Base-by-base conservation (phyloP, 805 yeast species). In the Pichia nakasei region DNA sequence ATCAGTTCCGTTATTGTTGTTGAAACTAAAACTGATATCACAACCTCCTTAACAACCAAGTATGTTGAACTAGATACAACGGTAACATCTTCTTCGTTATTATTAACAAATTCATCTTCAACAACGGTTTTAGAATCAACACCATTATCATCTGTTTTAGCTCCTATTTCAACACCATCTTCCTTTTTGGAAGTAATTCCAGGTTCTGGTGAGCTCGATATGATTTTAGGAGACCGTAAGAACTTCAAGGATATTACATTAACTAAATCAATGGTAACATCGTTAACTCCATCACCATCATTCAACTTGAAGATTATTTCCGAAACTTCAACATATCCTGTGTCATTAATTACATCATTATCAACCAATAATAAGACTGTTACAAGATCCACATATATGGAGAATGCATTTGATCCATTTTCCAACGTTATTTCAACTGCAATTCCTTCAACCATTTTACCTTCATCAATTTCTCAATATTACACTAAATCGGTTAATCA, bases 191-290 rank as follows among this genome's bases (percentile, higher is more conserved):
- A 29, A 29, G 32, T 29, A 13, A 8, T 29, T 9, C 32, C 32
- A 3, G 32, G 32, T 3, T 4, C 32, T 9, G 33, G 29, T 24
- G 37, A 31, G 11, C 32, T 42, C 7, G 37, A 37, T 22, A 37
- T 42, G 22, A 31, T 32, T 24, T 33, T 32, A 33, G 41, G 37
- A n/a, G 37, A 37, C n/a, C 34, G 34, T 22, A n/a, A 24, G 15
- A 32, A 42, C 13, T 29, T 15, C n/a, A 9, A 17, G 31, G 27
- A 36, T 8, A 15, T 12, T 29, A 2, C 20, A 12, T 22, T 4
- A 17, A 9, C 22, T 24, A 24, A 5, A 24, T 3, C 27, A 17
- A 19, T 9, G 3, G 13, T 17, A 18, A 18, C 19, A 18, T 8
- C 20, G 18, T 3, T 32, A 2, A n/a, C 11, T n/a, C 20, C 35